These are phyloP conservation scores for Biscogniauxia mediterranea DNA, from an alignment of 2,329 filamentous ascomycete species.

Conservation along the genomic window DNA sequence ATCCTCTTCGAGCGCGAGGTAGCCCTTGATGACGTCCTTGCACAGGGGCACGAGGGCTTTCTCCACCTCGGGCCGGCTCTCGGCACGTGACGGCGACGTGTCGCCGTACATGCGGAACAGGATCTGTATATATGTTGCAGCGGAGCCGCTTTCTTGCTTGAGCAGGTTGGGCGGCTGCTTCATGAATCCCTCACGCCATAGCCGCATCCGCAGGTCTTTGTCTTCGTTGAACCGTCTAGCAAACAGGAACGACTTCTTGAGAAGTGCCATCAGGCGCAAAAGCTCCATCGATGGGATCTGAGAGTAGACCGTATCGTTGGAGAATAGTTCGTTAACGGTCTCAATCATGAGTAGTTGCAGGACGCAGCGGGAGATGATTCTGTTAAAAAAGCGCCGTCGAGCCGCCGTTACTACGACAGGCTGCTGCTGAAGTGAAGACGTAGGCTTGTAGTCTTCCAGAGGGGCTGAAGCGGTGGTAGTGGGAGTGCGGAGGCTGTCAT, in stretches of 20 bases:
- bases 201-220: slow-evolving; percentile 87
- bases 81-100: slow-evolving; percentile 75
- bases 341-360: slow-evolving; percentile 98
- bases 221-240: slow-evolving; percentile 97
- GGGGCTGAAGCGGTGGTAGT: slow-evolving; percentile 40
- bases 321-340: slow-evolving; percentile 97
- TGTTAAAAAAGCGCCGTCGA: slow-evolving; percentile 93
- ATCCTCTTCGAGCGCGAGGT: slow-evolving; percentile 86
- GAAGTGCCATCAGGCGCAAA: slow-evolving; percentile 83
- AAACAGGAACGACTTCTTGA: slow-evolving; percentile 96
- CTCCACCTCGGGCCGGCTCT: slow-evolving; percentile 80
- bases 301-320: slow-evolving; percentile 90
- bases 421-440: slow-evolving; percentile 75
- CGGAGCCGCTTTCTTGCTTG: slow-evolving; percentile 92
- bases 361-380: slow-evolving; percentile 98
- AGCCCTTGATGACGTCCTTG: slow-evolving; percentile 87
- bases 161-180: slow-evolving; percentile 96
- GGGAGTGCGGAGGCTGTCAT: slow-evolving; percentile 21
- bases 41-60: slow-evolving; percentile 90
- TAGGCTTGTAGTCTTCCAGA: slow-evolving; percentile 85
- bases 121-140: slow-evolving; percentile 93
- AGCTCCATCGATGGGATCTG: slow-evolving; percentile 90
- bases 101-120: slow-evolving; percentile 97
- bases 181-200: slow-evolving; percentile 99
- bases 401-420: slow-evolving; percentile 91